Conservation (phyloP, 2,329 filamentous ascomycete species). For the Ophiognomonia clavigignenti-juglandacearum region DNA sequence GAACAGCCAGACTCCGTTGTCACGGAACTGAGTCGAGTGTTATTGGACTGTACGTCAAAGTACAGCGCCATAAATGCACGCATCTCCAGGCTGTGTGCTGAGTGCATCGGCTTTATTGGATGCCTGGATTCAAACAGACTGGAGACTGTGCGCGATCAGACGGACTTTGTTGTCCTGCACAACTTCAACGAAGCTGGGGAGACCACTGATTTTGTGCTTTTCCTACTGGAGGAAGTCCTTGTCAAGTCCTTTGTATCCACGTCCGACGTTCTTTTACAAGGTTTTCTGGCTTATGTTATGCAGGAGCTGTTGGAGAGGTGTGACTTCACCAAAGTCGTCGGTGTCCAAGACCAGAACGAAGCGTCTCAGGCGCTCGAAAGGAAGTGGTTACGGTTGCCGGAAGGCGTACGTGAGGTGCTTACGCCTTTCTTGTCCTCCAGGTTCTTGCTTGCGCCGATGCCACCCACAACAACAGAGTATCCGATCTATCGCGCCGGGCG, state of each 20-base stretch:
- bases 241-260: conserved; percentile 89
- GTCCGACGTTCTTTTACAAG: conserved; percentile 81
- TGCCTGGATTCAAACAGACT: conserved; percentile 88
- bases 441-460: conserved; percentile 67
- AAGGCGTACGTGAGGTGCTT: conserved; percentile 73
- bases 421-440: conserved; percentile 82
- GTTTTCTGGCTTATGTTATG: conserved; percentile 90
- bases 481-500: conserved; percentile 69
- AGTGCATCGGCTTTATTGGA: conserved; percentile 82
- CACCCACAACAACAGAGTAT: conserved; percentile 56
- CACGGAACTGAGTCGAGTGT: conserved; percentile 63
- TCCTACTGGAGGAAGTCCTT: conserved; percentile 79
- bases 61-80: conserved; percentile 65
- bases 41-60: conserved; percentile 81
- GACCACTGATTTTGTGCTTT: conserved; percentile 78
- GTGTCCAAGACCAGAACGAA: conserved; percentile 30
- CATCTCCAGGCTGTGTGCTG: conserved; percentile 69
- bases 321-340: conserved; percentile 59
- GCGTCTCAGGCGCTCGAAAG: conserved; percentile 58
- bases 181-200: conserved; percentile 80
- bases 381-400: conserved; percentile 75
- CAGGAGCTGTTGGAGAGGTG: conserved; percentile 81
- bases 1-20: conserved; percentile 79
- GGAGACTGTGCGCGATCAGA: conserved; percentile 72
- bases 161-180: conserved; percentile 77